Evolutionary conservation across 2,329 filamentous ascomycete genomes (phyloP), one percentile per base, ranked within the genome.

Genomic region (Calonectria pteridis): DNA sequence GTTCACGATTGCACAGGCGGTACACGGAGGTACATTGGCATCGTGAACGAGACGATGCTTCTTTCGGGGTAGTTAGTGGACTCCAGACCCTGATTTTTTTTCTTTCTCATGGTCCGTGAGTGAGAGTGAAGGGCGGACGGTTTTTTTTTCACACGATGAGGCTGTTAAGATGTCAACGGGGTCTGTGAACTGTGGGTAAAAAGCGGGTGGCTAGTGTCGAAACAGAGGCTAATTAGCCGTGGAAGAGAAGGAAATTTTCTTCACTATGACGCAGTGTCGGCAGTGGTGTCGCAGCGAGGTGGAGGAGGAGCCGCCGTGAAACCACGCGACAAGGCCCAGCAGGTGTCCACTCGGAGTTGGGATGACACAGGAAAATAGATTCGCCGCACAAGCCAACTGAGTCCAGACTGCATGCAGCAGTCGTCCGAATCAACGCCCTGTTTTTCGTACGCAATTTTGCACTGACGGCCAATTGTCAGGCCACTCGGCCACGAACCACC

Each of bases 321-420:
- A 65, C 51, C 51, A 59, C 66, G 66, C 66, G 51, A 68, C 50
- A 59, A 35, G 46, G 50, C 43, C 10, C 33, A 16, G 35, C n/a
- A 63, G 55, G 63, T 53, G 63, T 53, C 69, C 69, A 72, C 69
- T 67, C 29, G 28, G 33, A 51, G 50, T 66, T n/a, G 37, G 59
- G 67, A 65, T 51, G 59, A 65, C 58, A 66, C 70, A 62, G 59
- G 59, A 73, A 73, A 73, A 73, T 58, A 66, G 23, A 69, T 72
- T 69, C 66, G 71, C 71, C 71, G 71, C 71, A 73, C 71, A 73
- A 67, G 71, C 71, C 71, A 73, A 65, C 50, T 35, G 50, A 58
- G 43, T 53, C 37, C 55, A 33, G 43, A 35, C 16, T 29, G 26
- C 31, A 18, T 43, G 40, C 40, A 51, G 64, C 37, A 58, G 28